These are phyloP conservation scores for Cantharellus anzutake DNA, from an alignment of 768 basidiomycete species.

Conservation along the genomic window DNA sequence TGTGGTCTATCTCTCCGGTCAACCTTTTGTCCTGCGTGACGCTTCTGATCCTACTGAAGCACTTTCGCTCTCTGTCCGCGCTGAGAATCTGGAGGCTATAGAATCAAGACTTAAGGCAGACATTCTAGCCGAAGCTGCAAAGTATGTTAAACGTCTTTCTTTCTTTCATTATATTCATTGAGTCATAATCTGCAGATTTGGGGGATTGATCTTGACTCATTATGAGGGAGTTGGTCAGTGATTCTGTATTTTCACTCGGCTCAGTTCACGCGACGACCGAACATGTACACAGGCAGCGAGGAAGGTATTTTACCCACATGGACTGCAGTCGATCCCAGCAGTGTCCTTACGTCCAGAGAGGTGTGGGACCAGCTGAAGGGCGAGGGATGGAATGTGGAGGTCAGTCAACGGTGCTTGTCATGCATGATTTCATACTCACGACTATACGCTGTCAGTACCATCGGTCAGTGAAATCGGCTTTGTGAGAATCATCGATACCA, in stretches of 20 bases:
- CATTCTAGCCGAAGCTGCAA: constrained; percentile 65
- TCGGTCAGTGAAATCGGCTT: constrained; percentile 30
- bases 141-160: constrained; percentile 22
- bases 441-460: constrained; percentile 35
- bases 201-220: constrained; percentile 81
- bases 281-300: constrained; percentile 27
- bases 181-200: constrained; percentile 34
- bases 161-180: background rate
- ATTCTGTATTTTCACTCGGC: background rate
- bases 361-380: constrained; percentile 62
- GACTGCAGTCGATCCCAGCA: constrained; percentile 70
- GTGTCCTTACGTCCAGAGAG: constrained; percentile 76
- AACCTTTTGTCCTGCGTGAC: constrained; percentile 85
- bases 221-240: constrained; percentile 58
- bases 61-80: constrained; percentile 71
- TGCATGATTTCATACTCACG: constrained; percentile 2
- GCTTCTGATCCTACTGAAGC: constrained; percentile 65
- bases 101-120: constrained; percentile 78
- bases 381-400: constrained; percentile 87
- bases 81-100: constrained; percentile 86
- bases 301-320: constrained; percentile 82
- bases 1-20: constrained; percentile 70
- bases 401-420: constrained; percentile 17
- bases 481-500: background rate
- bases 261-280: background rate